These are phyloP conservation scores for Botrytis pseudocinerea DNA, from an alignment of 2,329 filamentous ascomycete genomes.

Conservation along the genomic window DNA sequence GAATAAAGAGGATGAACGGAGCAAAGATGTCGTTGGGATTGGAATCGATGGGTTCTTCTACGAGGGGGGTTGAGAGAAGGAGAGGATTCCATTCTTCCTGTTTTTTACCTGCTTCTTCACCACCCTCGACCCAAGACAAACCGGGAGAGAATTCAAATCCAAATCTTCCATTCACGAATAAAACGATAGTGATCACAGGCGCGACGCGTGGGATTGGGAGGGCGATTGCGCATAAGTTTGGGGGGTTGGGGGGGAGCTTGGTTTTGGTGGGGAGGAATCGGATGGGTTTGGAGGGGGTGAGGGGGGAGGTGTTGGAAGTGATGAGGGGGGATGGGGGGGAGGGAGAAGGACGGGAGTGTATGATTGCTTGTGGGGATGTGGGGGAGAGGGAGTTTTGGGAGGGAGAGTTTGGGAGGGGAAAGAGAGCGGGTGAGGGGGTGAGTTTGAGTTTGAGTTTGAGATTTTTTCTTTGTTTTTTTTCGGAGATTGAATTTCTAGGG, in stretches of 20 bases:
- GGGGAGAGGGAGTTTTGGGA: constrained; percentile 36
- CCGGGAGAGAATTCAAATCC: neutral
- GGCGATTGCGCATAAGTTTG: constrained; percentile 67
- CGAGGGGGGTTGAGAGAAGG: neutral
- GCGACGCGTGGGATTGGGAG: constrained; percentile 70
- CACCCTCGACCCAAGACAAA: neutral
- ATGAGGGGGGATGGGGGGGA: constrained; percentile 55
- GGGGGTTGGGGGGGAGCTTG: constrained; percentile 58
- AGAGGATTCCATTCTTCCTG: neutral
- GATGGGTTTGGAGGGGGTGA: constrained; percentile 62
- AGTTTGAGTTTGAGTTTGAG: neutral
- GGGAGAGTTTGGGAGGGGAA: constrained; percentile 2
- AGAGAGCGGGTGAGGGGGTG: neutral
- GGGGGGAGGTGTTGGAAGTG: constrained; percentile 50
- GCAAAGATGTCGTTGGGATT: neutral
- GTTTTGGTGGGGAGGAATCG: constrained; percentile 61
- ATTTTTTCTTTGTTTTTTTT: neutral
- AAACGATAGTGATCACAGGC: constrained; percentile 62
- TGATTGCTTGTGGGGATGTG: constrained; percentile 38
- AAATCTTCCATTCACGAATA: neutral
- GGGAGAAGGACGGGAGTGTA: constrained; percentile 25
- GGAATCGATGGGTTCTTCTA: neutral
- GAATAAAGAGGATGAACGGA: neutral
- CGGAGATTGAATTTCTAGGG: neutral
- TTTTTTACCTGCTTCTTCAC: neutral